Conservation (phyloP, 2,329 filamentous ascomycete genomes). For the Claviceps sp. region DNA sequence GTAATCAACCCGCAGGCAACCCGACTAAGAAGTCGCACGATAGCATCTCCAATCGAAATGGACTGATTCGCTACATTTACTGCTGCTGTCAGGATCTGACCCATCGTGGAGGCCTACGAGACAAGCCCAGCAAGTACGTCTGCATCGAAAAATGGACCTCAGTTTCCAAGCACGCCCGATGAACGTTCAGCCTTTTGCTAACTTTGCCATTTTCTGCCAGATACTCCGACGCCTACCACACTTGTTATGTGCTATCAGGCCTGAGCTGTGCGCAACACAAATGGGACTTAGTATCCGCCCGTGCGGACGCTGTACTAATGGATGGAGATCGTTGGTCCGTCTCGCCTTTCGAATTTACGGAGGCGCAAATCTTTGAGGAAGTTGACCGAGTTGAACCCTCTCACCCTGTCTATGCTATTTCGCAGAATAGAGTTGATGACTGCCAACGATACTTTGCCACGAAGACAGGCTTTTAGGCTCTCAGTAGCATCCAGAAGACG, state of each 20-base stretch:
- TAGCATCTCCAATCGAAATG: slow-evolving; percentile 67
- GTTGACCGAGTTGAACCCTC: slow-evolving; percentile 55
- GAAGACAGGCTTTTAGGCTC: slow-evolving; percentile 41
- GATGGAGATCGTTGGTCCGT: slow-evolving; percentile 31
- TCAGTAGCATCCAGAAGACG: neutral
- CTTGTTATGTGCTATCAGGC: slow-evolving; percentile 80
- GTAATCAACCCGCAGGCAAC: slow-evolving; percentile 15
- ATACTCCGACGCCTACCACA: slow-evolving; percentile 77
- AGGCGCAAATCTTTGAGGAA: slow-evolving; percentile 52
- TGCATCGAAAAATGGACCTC: neutral
- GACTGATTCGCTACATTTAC: slow-evolving; percentile 77
- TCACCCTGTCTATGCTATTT: slow-evolving; percentile 79
- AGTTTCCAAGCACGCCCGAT: neutral
- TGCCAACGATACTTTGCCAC: slow-evolving; percentile 52
- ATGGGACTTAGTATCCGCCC: slow-evolving; percentile 31
- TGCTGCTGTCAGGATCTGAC: slow-evolving; percentile 69
- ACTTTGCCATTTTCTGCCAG: slow-evolving; percentile 25
- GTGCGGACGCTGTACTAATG: slow-evolving; percentile 20
- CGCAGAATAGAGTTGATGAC: slow-evolving; percentile 51
- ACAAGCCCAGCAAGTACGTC: slow-evolving; percentile 80
- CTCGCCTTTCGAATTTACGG: slow-evolving; percentile 36
- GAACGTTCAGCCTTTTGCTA: neutral
- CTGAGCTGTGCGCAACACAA: slow-evolving; percentile 70
- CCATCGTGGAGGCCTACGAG: slow-evolving; percentile 66
- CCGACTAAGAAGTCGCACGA: slow-evolving; percentile 19